phyloP scores from a whole-genome alignment of 1,139 yeast species.

The Blastobotrys proliferans region DNA sequence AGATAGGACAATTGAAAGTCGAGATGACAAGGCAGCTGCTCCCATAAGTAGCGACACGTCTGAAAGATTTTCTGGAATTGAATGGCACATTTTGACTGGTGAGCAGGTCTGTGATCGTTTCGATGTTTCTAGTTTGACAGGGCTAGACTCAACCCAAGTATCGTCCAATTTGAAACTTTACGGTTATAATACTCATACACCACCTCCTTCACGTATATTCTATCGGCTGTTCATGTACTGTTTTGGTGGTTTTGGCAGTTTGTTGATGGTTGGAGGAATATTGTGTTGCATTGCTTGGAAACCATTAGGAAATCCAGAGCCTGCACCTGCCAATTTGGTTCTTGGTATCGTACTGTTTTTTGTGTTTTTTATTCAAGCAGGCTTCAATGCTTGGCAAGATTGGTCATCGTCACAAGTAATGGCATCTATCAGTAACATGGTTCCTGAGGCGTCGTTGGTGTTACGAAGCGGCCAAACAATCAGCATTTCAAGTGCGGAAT shows the following conservation, averaged over 20 bases:
- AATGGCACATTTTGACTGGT: slow-evolving; percentile 9
- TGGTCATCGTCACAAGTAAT: slow-evolving; percentile 47
- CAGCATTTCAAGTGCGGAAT: slow-evolving; percentile 39
- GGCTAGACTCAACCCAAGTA: neutral
- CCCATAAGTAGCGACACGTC: neutral
- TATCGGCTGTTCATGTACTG: slow-evolving; percentile 30
- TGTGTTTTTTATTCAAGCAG: slow-evolving; percentile 47
- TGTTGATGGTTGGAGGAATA: slow-evolving; percentile 45
- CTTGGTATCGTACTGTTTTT: slow-evolving; percentile 44
- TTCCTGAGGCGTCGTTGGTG: slow-evolving; percentile 45
- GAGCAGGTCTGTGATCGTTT: slow-evolving; percentile 3
- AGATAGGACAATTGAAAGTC: slow-evolving; percentile 6
- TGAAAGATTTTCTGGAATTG: neutral
- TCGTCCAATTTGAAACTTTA: neutral
- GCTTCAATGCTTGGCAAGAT: slow-evolving; percentile 49
- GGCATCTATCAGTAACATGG: slow-evolving; percentile 46
- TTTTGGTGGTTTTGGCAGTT: slow-evolving; percentile 50
- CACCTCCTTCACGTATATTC: slow-evolving; percentile 5
- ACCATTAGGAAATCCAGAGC: slow-evolving; percentile 49
- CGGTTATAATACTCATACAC: slow-evolving; percentile 8
- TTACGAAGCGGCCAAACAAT: slow-evolving; percentile 40
- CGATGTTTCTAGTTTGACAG: neutral
- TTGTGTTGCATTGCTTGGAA: slow-evolving; percentile 48
- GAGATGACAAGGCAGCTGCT: slow-evolving; percentile 1
- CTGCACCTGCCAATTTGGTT: slow-evolving; percentile 45